A percentile compares a stretch with the other conserved stretches of the same genome.
phyloP scores from a whole-genome alignment of 768 basidiomycete genomes.

The Cubamyces sp. region DNA sequence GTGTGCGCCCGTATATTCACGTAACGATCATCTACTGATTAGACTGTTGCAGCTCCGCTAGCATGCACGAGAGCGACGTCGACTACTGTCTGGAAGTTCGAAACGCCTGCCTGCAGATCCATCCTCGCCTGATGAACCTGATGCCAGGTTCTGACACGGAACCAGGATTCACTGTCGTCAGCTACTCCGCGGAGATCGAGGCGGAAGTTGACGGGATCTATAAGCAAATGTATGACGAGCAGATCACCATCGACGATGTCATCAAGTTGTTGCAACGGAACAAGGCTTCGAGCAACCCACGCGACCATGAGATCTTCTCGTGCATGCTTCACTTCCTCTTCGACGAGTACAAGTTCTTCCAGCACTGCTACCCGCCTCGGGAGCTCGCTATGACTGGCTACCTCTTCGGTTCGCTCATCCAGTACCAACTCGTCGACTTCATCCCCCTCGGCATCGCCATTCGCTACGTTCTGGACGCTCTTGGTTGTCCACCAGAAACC shows the following conservation, averaged over 20 bases:
- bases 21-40: neutral
- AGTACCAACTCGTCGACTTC: slow-evolving; percentile 89
- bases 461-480: slow-evolving; percentile 93
- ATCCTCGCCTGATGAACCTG: slow-evolving; percentile 95
- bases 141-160: slow-evolving; percentile 85
- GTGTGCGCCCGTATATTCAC: slow-evolving; percentile 39
- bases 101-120: slow-evolving; percentile 90
- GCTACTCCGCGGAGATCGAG: slow-evolving; percentile 87
- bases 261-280: slow-evolving; percentile 84
- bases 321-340: slow-evolving; percentile 99
- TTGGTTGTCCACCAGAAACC: slow-evolving; percentile 87
- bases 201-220: slow-evolving; percentile 94
- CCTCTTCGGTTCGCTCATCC: slow-evolving; percentile 95
- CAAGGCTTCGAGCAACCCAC: slow-evolving; percentile 79
- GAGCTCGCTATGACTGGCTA: slow-evolving; percentile 96
- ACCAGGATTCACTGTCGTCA: slow-evolving; percentile 88
- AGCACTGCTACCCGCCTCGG: slow-evolving; percentile 90
- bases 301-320: slow-evolving; percentile 97
- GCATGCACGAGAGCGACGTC: slow-evolving; percentile 78
- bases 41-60: slow-evolving; percentile 56
- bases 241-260: slow-evolving; percentile 93
- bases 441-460: slow-evolving; percentile 96
- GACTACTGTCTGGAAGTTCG: slow-evolving; percentile 90
- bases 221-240: slow-evolving; percentile 97
- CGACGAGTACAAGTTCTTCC: slow-evolving; percentile 99